Base-by-base conservation (phyloP, 495 filamentous ascomycete species). In the Xylaria intraflava region DNA sequence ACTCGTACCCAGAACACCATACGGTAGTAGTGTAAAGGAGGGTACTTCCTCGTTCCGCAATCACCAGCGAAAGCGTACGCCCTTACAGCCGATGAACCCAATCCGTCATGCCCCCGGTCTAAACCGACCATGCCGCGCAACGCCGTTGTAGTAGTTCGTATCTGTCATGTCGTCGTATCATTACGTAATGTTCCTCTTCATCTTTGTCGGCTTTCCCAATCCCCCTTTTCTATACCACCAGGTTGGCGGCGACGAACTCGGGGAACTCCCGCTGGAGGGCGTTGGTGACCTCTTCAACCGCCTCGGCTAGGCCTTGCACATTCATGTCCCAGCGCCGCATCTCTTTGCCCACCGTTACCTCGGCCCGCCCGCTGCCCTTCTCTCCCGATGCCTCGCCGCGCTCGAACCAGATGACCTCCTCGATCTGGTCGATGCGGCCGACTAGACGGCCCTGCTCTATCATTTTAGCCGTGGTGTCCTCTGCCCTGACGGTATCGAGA, bases 381-480 rank as follows among this genome's bases (percentile, higher is more conserved):
- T 86, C 76, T 3, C 78, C 84, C 14, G 81, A 83, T n/a, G 82
- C 82, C 51, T 84, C 81, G 16, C 77, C 74, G 33, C 78, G 80
- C 52, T 90, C 85, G 62, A 98, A 98, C 62, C 81, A 88, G 38
- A 98, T 93, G 9, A 91, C 68, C 12, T 87, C 76, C 55, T 90
- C 88, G 63, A 98, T 94, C 74, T 97, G 93, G 69, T 98, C 94
- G 62, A 98, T 96, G 44, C 83, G 82, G 8, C 93, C 93, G 1
- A 80, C 78, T 53, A 98, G 69, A 22, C 93, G 82, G 14, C 87
- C 88, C 68, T 96, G 90, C 71, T 96, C 91, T 57, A 97, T 89
- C 93, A 98, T 98, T 45, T 80, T 78, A 3, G 93, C 90, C 11
- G 94, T 92, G 46, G 90, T 95, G 17, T 85, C 84, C 76, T 97